A percentile compares a stretch with the other conserved stretches of the same genome.
phyloP scores from a whole-genome alignment of 2,329 filamentous ascomycete genomes.

The Diplodia sapinea region DNA sequence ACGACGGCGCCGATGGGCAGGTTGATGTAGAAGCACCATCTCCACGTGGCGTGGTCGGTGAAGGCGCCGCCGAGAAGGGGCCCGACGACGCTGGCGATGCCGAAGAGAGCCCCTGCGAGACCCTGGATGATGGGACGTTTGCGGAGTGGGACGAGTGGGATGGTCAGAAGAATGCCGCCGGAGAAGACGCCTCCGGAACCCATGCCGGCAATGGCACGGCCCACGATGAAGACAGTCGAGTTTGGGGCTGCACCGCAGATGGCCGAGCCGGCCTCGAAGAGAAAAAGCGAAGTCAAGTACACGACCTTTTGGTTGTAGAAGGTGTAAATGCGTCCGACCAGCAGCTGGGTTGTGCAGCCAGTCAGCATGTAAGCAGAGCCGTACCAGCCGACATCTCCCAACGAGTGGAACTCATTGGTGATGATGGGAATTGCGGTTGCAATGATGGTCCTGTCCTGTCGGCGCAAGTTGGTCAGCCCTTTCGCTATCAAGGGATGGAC shows the following conservation, averaged over 20 bases:
- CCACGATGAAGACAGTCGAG: conserved; percentile 57
- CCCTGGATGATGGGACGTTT: conserved; percentile 52
- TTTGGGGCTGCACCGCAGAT: conserved; percentile 59
- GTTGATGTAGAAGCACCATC: conserved; percentile 62
- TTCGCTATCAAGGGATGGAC: neutral
- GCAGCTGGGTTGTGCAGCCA: conserved; percentile 48
- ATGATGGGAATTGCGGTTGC: conserved; percentile 29
- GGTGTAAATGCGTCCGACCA: conserved; percentile 53
- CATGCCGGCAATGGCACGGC: conserved; percentile 52
- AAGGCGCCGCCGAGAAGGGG: conserved; percentile 57
- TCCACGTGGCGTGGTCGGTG: conserved; percentile 46
- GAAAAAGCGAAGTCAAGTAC: conserved; percentile 51
- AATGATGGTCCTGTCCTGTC: conserved; percentile 29
- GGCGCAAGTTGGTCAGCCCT: neutral
- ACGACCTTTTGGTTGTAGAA: conserved; percentile 55
- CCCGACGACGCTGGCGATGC: conserved; percentile 56
- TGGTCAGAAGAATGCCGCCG: conserved; percentile 34
- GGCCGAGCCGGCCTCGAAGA: conserved; percentile 59
- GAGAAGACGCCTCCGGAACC: conserved; percentile 48
- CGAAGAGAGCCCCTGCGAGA: conserved; percentile 49
- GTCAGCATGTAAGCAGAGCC: conserved; percentile 50
- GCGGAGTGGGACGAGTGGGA: conserved; percentile 48
- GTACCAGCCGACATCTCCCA: conserved; percentile 31
- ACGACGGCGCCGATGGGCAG: conserved; percentile 58
- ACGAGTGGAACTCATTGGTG: conserved; percentile 28